Conservation (phyloP, 768 basidiomycete species). For the Tulasnella sp. region DNA sequence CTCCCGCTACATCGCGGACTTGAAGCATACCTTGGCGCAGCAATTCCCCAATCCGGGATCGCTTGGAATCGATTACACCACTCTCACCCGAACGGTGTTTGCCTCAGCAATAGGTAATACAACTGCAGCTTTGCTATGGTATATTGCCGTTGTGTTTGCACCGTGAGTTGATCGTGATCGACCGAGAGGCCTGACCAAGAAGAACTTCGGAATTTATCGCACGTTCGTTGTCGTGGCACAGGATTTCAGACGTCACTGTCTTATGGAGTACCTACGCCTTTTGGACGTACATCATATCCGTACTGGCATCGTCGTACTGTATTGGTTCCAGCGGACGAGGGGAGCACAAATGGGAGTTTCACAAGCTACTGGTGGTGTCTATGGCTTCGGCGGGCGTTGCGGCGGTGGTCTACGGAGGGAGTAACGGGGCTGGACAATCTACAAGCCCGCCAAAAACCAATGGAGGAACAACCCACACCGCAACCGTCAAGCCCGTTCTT, state of each 20-base stretch:
- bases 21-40: slow-evolving; percentile 41
- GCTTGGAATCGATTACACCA: neutral
- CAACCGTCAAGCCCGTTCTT: neutral
- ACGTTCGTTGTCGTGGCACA: slow-evolving; percentile 28
- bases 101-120: neutral
- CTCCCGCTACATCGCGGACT: slow-evolving; percentile 42
- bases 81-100: neutral
- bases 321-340: neutral
- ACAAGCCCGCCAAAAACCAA: neutral
- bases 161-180: slow-evolving; percentile 45
- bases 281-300: slow-evolving; percentile 82
- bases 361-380: slow-evolving; percentile 60
- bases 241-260: slow-evolving; percentile 71
- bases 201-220: neutral
- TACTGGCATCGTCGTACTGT: slow-evolving; percentile 7
- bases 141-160: slow-evolving; percentile 56
- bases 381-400: slow-evolving; percentile 76
- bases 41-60: slow-evolving; percentile 25
- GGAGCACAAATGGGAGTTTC: slow-evolving; percentile 42
- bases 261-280: slow-evolving; percentile 89
- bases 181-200: neutral
- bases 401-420: slow-evolving; percentile 66
- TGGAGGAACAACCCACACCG: neutral
- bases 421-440: slow-evolving; percentile 21
- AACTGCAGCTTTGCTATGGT: slow-evolving; percentile 62